phyloP scores from a whole-genome alignment of 1,284 basidiomycete species.

The Malassezia equina region DNA sequence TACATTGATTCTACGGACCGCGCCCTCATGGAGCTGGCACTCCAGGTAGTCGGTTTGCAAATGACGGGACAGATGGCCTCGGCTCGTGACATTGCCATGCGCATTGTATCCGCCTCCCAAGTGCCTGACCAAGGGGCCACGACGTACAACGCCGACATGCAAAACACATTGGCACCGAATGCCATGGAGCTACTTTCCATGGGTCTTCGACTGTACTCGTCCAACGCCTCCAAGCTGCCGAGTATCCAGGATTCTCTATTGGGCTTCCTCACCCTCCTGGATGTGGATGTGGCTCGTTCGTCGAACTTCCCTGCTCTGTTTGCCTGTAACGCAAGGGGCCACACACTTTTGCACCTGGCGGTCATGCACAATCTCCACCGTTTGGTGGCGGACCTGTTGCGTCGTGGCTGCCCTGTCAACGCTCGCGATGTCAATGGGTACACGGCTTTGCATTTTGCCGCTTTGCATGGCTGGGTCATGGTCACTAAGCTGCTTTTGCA shows the following conservation, averaged over 20 bases:
- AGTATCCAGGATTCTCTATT: conserved; percentile 66
- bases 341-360: conserved; percentile 68
- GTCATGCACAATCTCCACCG: conserved; percentile 67
- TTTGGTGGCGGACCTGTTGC: conserved; percentile 64
- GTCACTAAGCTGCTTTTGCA: conserved; percentile 63
- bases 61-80: conserved; percentile 92
- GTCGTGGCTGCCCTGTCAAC: conserved; percentile 67
- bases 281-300: conserved; percentile 40
- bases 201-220: conserved; percentile 9
- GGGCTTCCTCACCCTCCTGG: conserved; percentile 65
- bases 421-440: conserved; percentile 78
- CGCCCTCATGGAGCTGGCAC: conserved; percentile 83
- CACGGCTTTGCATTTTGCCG: conserved; percentile 80
- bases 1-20: conserved; percentile 84
- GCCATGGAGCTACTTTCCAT: background rate
- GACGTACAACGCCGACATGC: background rate
- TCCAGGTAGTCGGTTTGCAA: conserved; percentile 87
- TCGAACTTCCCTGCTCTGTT: conserved; percentile 47
- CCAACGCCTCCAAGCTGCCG: conserved; percentile 37
- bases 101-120: conserved; percentile 46
- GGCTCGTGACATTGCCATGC: conserved; percentile 70
- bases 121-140: background rate
- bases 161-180: background rate
- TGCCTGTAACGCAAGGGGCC: conserved; percentile 45
- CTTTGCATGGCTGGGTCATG: conserved; percentile 58